Base-by-base conservation (phyloP, 768 basidiomycete genomes). In the Phaeotremella fagi region DNA sequence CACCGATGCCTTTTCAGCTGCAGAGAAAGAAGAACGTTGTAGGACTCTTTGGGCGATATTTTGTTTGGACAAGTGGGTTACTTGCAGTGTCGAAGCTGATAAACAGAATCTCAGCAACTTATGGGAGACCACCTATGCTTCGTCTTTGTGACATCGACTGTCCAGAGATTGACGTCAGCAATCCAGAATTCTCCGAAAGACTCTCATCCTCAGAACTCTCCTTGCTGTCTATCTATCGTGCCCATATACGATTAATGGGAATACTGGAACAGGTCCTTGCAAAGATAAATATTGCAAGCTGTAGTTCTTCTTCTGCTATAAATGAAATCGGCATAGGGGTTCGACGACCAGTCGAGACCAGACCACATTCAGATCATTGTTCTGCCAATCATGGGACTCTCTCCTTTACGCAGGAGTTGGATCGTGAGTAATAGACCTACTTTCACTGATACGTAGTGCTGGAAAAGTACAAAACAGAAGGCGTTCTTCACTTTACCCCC, bases 1-100 rank as follows among this genome's bases (percentile, higher is more conserved):
- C 46, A 20, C 24, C 9, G 11, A 29, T 6, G 28, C 27, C 3
- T 48, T 48, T 23, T n/a, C 23, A 28, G 14, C 46, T 48, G 16
- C 46, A 28, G 46, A 48, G n/a, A 29, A 16, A 11, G 46, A 48
- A 33, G 46, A 26, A 28, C 46, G 46, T 28, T 27, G 28, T 29
- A 24, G 46, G 9, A 48, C 46, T 3, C 24, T 48, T n/a, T 48
- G 46, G 46, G 46, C 46, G 9, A 28, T 48, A 15, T 48, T 27
- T 22, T 48, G 46, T 28, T 18, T 24, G 22, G 46, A 48, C 46
- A 48, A 48, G 46, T 48, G 27, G 31, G 46, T 29, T n/a, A n/a
- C 3, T n/a, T 11, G 18, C 31, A 16, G 16, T 16, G 31, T 33
- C 16, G 31, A 33, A 7, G 31, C 16, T 33, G 22, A 48, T 11